Percentiles rank a stretch among this genome's conserved stretches.
Conservation (phyloP, 1,284 basidiomycete genomes). For the Malassezia arunalokei region DNA sequence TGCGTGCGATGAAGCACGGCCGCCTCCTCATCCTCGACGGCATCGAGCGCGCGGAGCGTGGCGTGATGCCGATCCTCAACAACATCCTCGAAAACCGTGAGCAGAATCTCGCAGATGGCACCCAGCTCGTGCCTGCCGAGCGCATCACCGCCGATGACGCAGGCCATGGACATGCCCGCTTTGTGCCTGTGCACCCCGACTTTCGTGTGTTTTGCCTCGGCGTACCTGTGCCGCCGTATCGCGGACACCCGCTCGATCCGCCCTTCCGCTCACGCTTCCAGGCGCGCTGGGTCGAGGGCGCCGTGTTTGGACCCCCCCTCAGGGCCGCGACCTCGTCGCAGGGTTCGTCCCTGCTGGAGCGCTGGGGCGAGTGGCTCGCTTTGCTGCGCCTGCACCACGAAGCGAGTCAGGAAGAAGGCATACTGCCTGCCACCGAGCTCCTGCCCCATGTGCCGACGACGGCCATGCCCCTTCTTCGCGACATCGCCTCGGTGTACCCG, state of each 20-base stretch:
- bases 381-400: constrained; percentile 32
- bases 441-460: constrained; percentile 40
- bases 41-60: constrained; percentile 44
- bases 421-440: constrained; percentile 31
- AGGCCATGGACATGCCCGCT: constrained; percentile 17
- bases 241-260: constrained; percentile 46
- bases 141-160: constrained; percentile 29
- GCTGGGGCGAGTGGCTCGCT: constrained; percentile 28
- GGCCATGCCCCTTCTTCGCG: constrained; percentile 31
- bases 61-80: constrained; percentile 46
- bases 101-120: constrained; percentile 47
- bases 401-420: constrained; percentile 23
- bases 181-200: constrained; percentile 45
- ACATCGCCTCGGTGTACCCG: constrained; percentile 31
- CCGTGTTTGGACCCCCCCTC: constrained; percentile 20
- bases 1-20: constrained; percentile 47
- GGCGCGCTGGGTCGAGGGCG: constrained; percentile 42
- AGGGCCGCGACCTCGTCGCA: not conserved
- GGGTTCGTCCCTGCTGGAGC: constrained; percentile 21
- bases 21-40: constrained; percentile 46
- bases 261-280: constrained; percentile 48
- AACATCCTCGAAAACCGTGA: constrained; percentile 46
- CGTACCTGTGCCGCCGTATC: constrained; percentile 44
- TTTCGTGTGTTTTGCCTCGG: constrained; percentile 47
- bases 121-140: constrained; percentile 46